Base-by-base conservation (phyloP, 352 stramenopile species). In the Pythium scleroteichum region DNA sequence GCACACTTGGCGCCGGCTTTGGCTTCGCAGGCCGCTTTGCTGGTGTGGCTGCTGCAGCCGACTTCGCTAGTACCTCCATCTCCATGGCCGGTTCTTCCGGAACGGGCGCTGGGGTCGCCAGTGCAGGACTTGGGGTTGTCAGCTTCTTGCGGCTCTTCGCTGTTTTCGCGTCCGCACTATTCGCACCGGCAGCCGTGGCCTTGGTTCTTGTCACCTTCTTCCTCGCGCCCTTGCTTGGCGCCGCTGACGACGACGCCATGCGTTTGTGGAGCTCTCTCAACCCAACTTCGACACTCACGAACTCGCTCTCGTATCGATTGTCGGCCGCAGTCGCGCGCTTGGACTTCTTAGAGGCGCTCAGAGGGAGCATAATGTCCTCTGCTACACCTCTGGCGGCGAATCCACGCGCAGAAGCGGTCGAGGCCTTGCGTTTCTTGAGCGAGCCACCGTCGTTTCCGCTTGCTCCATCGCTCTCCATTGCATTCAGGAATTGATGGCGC, bases 241-340 rank as follows among this genome's bases (percentile, higher is more conserved):
- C 53, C 49, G 49, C 39, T 23, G 65, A 32, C 27, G 58, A 42
- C 22, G 56, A 57, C 24, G 60, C 75, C 54, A 90, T 67, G 10
- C 82, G 82, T 51, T 79, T 78, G 53, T 79, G 76, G 24, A 92
- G 71, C 60, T 85, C 82, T 46, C 82, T 79, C 74, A 92, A 84
- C 17, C 82, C 80, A 33, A 87, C 79, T 54, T 86, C 75, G 42
- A 88, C 76, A 60, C 75, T 86, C 39, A 92, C 74, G 55, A 92
- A 92, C 72, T 92, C 82, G 62, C 80, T 90, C 26, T 64, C 62
- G 48, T 64, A 22, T 24, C 48, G 42, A 19, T 44, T 44, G 5
- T 44, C 38, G 41, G 26, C n/a, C 14, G 23, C 16, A 14, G n/a
- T 3, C 4, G 42, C 20, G 42, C 62, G 54, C 49, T 64, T 69